Evolutionary conservation across 192 early-diverging fungal species (phyloP).

Genomic region (Mortierella alpina): DNA sequence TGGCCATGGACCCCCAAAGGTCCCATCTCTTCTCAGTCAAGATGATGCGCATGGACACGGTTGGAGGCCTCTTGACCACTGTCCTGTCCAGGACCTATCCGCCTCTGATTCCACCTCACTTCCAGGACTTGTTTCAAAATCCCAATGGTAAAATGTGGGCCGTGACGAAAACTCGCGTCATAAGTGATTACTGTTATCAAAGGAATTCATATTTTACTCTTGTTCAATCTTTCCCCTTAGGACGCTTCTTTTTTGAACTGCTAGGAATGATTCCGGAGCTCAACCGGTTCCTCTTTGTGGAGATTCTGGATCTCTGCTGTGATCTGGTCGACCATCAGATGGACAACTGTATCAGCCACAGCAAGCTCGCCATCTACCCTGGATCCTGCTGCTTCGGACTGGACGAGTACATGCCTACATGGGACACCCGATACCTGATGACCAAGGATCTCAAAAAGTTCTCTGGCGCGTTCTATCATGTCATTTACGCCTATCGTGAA

Average conservation of each 20-base stretch:
- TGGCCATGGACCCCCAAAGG: slow-evolving; percentile 11
- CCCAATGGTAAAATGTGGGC: slow-evolving; percentile 34
- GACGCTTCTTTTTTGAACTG: slow-evolving; percentile 43
- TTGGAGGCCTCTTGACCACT: slow-evolving; percentile 39
- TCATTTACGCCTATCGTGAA: slow-evolving; percentile 41
- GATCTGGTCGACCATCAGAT: slow-evolving; percentile 30
- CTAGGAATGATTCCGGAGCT: slow-evolving; percentile 32
- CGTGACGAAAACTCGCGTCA: no score
- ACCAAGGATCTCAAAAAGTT: slow-evolving; percentile 17
- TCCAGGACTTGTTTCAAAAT: slow-evolving; percentile 37
- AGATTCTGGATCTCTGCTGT: slow-evolving; percentile 47
- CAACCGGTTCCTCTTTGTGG: slow-evolving; percentile 50
- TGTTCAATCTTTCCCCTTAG: slow-evolving; percentile 6
- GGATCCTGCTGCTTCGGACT: slow-evolving; percentile 49
- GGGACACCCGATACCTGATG: slow-evolving; percentile 48
- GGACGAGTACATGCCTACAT: slow-evolving; percentile 47
- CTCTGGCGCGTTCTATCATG: slow-evolving; percentile 31
- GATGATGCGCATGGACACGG: slow-evolving; percentile 47
- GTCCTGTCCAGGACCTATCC: slow-evolving; percentile 36
- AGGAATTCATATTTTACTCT: no score
- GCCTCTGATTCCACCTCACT: slow-evolving; percentile 26
- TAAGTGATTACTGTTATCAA: no score
- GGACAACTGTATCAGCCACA: slow-evolving; percentile 25
- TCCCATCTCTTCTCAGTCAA: slow-evolving; percentile 32
- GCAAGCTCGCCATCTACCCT: slow-evolving; percentile 40